Conservation (phyloP, 208 protist genomes). For the Naegleria fowleri region DNA sequence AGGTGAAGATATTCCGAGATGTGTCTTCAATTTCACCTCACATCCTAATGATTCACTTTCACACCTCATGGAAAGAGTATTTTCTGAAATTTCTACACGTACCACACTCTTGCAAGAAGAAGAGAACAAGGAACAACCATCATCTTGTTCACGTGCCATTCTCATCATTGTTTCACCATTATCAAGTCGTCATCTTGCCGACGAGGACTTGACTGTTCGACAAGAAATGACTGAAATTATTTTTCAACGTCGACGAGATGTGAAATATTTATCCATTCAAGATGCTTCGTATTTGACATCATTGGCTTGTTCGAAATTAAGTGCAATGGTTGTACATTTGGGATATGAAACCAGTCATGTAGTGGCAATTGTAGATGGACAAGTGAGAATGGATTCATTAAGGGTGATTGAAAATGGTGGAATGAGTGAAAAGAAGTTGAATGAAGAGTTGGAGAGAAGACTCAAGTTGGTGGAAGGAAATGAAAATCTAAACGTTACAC, state of each 20-base stretch:
- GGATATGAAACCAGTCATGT: neutral
- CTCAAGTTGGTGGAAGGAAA: no score
- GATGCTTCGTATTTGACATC: neutral
- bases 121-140: no score
- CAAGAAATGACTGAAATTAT: neutral
- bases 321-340: neutral
- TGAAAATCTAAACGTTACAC: no score
- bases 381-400: neutral
- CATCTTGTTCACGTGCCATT: no score
- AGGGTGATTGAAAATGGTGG: no score
- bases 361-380: neutral
- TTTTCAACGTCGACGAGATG: neutral
- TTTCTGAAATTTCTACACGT: no score
- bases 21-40: no score
- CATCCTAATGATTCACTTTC: no score
- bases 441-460: neutral
- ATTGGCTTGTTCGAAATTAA: neutral
- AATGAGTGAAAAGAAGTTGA: neutral
- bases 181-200: neutral
- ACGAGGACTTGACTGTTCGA: neutral
- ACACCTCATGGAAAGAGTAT: no score
- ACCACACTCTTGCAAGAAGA: no score
- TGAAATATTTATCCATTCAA: neutral
- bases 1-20: no score
- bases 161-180: neutral